Conservation (phyloP, 176 grass and related monocot genomes). For the Chrysopogon serrulatus region DNA sequence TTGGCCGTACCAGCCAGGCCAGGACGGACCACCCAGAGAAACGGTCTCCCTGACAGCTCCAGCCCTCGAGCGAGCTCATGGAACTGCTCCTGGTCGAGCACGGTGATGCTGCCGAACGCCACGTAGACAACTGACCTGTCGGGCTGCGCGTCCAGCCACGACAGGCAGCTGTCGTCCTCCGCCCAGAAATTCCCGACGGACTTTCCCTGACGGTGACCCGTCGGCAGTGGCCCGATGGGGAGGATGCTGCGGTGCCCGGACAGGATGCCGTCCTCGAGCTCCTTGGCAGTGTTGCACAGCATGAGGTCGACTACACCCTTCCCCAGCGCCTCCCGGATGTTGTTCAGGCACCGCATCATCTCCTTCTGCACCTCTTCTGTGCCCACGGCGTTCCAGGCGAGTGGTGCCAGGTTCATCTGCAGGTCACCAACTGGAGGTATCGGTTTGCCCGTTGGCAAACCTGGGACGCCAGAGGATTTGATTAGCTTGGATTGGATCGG, state of each 20-base stretch:
- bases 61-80: slow-evolving; percentile 31
- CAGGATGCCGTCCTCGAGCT: slow-evolving; percentile 26
- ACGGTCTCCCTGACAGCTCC: slow-evolving; percentile 24
- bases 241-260: neutral
- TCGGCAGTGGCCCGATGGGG: slow-evolving; percentile 31
- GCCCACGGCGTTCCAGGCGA: slow-evolving; percentile 12
- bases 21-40: slow-evolving; percentile 38
- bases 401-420: neutral
- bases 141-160: slow-evolving; percentile 18
- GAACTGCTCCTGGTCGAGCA: slow-evolving; percentile 27
- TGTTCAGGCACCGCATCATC: too few species aligned
- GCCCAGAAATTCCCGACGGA: slow-evolving; percentile 33
- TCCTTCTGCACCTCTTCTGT: neutral
- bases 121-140: slow-evolving; percentile 40
- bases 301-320: neutral
- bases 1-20: neutral
- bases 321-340: too few species aligned
- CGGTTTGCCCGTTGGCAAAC: neutral
- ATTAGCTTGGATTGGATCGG: neutral
- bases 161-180: slow-evolving; percentile 23
- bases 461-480: neutral
- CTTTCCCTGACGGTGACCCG: slow-evolving; percentile 8
- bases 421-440: neutral
- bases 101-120: slow-evolving; percentile 40
- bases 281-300: slow-evolving; percentile 41